Percentiles rank a stretch among this genome's conserved stretches.
Conservation (phyloP, 495 filamentous ascomycete genomes). For the Darksidea phi region DNA sequence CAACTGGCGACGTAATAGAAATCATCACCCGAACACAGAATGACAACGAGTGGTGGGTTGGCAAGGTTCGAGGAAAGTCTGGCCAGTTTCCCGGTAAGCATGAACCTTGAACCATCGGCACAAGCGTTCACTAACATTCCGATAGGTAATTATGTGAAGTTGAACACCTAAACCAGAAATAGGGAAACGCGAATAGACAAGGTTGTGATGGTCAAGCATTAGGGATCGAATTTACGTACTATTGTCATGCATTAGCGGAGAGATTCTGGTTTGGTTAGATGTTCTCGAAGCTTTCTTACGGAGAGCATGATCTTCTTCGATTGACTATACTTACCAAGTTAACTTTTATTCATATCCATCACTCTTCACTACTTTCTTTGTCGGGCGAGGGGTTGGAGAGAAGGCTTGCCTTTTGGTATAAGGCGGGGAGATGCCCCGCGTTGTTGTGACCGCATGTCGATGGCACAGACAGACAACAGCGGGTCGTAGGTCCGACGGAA, state of each 20-base stretch:
- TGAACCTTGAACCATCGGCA: neutral
- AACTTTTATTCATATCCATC: too few species aligned
- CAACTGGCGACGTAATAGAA: slow-evolving; percentile 86
- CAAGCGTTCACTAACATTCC: neutral
- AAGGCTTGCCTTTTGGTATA: neutral
- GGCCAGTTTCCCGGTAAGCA: slow-evolving; percentile 94
- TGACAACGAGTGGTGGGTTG: slow-evolving; percentile 96
- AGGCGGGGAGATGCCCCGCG: neutral
- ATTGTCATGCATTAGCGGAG: slow-evolving; percentile 9
- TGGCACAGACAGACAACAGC: neutral
- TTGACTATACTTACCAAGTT: neutral
- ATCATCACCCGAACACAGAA: slow-evolving; percentile 76
- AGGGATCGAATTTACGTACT: neutral
- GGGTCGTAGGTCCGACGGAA: too few species aligned
- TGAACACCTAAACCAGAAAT: slow-evolving; percentile 7
- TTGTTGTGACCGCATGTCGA: neutral
- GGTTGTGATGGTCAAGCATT: neutral
- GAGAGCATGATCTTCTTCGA: neutral
- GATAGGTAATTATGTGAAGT: slow-evolving; percentile 30
- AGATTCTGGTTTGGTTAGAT: neutral
- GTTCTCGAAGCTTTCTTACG: neutral
- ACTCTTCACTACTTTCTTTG: too few species aligned
- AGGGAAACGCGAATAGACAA: neutral
- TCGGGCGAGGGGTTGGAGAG: neutral
- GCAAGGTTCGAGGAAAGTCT: slow-evolving; percentile 68